Base-by-base conservation (phyloP, 225 moss, liverwort and hornwort genomes). In the Takakia lepidozioides region DNA sequence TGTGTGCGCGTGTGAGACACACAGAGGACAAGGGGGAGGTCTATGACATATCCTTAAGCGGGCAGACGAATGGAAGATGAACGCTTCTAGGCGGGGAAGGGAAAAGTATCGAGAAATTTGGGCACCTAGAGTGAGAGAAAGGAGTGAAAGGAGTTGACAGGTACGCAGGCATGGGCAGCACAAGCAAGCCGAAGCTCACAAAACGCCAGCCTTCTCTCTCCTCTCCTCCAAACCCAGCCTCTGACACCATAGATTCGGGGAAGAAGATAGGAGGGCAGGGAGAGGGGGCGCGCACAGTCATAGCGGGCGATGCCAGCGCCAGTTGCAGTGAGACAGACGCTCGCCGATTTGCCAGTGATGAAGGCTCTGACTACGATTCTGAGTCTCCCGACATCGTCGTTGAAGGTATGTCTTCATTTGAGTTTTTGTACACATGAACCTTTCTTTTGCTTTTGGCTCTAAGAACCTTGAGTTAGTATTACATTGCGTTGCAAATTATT, bases 341-440 rank as follows among this genome's bases (percentile, higher is more conserved):
- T 45, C 45, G 45, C 23, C 21, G 45, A 5, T 8, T 15, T 18
- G 52, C 2, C 34, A 45, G 45, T 22, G 52, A 52, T 14, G 52
- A 38, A 8, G 52, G 32, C 18, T 52, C 52, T 16, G 52, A 52
- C 30, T 25, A 52, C 52, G 52, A 52, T 20, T 52, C 52, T 16
- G 52, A 52, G 8, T 45, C 23, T 24, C 45, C 45, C 19, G 45
- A 45, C 45, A 19, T 14, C 23, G 20, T 5, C 21, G 9, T 45
- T 22, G 45, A 45, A 45, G 45, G 45, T 45, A 19, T 22, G n/a
- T n/a, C n/a, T n/a, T n/a, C 23, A 45, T 8, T 41, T 41, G 40
- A 11, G 14, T 15, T 17, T 17, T 17, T 14, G 16, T 4, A 17
- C 18, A 14, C 34, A 14, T 35, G 8, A 35, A 35, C 34, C 14